Percentiles rank a stretch among this genome's conserved stretches.
These are phyloP conservation scores for Nemania diffusa DNA, from an alignment of 2,329 filamentous ascomycete species.

Conservation along the genomic window DNA sequence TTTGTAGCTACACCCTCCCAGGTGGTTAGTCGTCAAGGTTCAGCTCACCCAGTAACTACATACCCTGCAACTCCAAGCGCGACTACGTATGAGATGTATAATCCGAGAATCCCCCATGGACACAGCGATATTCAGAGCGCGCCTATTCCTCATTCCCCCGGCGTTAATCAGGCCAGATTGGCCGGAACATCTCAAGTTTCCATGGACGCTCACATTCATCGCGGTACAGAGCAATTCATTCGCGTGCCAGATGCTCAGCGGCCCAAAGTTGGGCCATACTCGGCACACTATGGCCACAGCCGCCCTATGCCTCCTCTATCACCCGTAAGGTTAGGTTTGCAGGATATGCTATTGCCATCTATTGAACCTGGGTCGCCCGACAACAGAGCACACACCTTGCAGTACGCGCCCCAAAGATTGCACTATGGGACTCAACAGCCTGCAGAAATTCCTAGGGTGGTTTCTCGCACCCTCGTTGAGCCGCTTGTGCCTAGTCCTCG, in stretches of 20 bases:
- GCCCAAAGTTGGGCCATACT: constrained; percentile 50
- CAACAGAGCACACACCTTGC: constrained; percentile 26
- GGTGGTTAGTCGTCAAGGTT: constrained; percentile 39
- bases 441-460: constrained; percentile 39
- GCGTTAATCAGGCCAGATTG: constrained; percentile 7
- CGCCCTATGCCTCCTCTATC: constrained; percentile 40
- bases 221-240: constrained; percentile 38
- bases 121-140: constrained; percentile 20
- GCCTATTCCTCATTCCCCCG: constrained; percentile 3
- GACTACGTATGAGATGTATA: constrained; percentile 16
- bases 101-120: constrained; percentile 18
- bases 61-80: constrained; percentile 24
- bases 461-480: constrained; percentile 39
- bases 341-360: constrained; percentile 49
- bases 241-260: constrained; percentile 41
- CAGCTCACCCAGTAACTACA: constrained; percentile 30
- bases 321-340: constrained; percentile 44
- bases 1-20: constrained; percentile 36
- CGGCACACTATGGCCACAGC: constrained; percentile 28
- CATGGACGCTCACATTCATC: constrained; percentile 28
- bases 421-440: constrained; percentile 38
- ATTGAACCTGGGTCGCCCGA: constrained; percentile 49
- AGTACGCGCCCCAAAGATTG: constrained; percentile 32
- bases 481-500: constrained; percentile 32
- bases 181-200: constrained; percentile 21